A percentile compares a stretch with the other conserved stretches of the same genome.
Conservation (phyloP, 2,329 filamentous ascomycete species). For the Paraphoma sp. region DNA sequence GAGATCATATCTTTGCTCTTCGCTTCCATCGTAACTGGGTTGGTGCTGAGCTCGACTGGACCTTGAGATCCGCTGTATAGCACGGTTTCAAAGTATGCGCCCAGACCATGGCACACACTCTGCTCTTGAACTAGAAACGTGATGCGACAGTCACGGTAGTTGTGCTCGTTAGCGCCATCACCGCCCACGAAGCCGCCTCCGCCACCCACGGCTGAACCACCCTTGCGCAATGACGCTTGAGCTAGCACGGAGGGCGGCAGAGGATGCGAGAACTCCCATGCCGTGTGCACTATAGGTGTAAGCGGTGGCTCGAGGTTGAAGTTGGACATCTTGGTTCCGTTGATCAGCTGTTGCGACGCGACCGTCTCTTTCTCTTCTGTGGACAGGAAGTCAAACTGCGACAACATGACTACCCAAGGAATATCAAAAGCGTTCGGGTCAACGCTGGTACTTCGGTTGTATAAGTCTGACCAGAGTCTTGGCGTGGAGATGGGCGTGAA, state of each 20-base stretch:
- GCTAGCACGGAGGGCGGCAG: conserved; percentile 66
- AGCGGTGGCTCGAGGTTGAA: conserved; percentile 40
- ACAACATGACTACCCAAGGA: conserved; percentile 93
- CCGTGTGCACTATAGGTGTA: conserved; percentile 67
- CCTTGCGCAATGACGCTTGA: conserved; percentile 62
- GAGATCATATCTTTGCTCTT: conserved; percentile 99
- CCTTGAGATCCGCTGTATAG: conserved; percentile 69
- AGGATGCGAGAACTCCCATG: conserved; percentile 83
- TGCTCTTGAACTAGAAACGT: conserved; percentile 79
- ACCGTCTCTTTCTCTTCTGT: conserved; percentile 49
- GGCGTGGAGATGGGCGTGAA: conserved; percentile 91
- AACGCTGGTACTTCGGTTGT: conserved; percentile 60
- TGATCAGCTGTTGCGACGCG: conserved; percentile 60
- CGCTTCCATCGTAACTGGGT: conserved; percentile 86
- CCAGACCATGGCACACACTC: conserved; percentile 88
- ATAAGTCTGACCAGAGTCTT: conserved; percentile 81
- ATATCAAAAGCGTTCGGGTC: conserved; percentile 83
- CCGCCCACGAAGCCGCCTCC: conserved; percentile 77
- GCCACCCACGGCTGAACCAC: conserved; percentile 70
- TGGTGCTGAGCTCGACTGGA: conserved; percentile 86
- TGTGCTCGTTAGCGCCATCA: conserved; percentile 88
- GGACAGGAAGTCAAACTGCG: conserved; percentile 85
- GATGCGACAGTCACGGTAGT: conserved; percentile 78
- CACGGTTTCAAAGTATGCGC: conserved; percentile 96
- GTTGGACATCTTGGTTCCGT: conserved; percentile 38